phyloP scores from a whole-genome alignment of 179 eudicot genomes.

The Spinacia oleracea region DNA sequence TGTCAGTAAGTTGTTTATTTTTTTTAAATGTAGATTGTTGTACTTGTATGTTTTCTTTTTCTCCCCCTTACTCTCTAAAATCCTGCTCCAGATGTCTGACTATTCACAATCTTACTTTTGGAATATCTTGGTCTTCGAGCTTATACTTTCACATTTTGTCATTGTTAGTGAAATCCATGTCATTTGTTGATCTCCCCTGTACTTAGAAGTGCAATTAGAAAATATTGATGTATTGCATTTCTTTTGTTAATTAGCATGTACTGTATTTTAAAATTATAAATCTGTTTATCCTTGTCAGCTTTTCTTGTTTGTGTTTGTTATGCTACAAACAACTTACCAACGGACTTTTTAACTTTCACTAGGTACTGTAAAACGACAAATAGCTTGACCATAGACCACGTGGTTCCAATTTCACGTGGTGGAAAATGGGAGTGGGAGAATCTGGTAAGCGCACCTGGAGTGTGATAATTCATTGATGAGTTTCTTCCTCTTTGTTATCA shows the following conservation, averaged over 20 bases:
- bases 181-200: background rate
- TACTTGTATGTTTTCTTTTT: background rate
- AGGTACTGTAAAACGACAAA: constrained; percentile 76
- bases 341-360: constrained; percentile 14
- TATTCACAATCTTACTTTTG: background rate
- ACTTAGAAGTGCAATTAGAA: background rate
- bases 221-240: background rate
- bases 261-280: background rate
- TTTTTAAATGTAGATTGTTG: background rate
- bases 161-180: background rate
- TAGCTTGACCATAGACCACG: constrained; percentile 86
- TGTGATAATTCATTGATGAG: constrained; percentile 1
- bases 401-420: constrained; percentile 73
- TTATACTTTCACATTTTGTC: background rate
- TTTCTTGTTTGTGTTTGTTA: background rate
- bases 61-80: background rate
- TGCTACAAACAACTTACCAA: background rate
- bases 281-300: background rate
- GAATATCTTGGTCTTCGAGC: background rate
- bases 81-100: background rate
- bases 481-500: background rate
- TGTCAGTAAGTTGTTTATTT: constrained; percentile 74
- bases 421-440: constrained; percentile 98
- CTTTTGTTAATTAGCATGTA: background rate
- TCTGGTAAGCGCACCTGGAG: constrained; percentile 59